Base-by-base conservation (phyloP, 768 basidiomycete species). In the Psilocybe sp. region DNA sequence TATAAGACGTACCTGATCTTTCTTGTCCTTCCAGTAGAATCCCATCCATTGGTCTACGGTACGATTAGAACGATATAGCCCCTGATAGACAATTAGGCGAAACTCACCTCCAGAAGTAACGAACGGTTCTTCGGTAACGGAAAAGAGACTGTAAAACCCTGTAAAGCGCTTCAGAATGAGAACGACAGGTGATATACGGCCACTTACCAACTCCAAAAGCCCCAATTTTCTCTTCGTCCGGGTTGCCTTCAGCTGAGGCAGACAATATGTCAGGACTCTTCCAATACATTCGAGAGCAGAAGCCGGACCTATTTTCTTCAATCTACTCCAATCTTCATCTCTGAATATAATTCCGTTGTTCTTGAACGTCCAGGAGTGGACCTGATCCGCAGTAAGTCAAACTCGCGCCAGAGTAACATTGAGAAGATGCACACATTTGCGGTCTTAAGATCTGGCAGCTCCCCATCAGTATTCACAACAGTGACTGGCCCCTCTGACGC, bases 11-110 rank as follows among this genome's bases (percentile, higher is more conserved):
- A 86, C 85, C 73, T 94, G 92, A 61, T 94, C 92, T 60, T 89
- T 91, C 59, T 87, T 88, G 60, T 89, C 90, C 63, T 92, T 94
- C 92, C 92, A 98, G 64, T 95, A 90, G 64, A 97, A 98, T 0
- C 85, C 87, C 93, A 96, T 96, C 83, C 92, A 93, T 61, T 89
- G 81, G 31, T 83, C 92, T 79, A 63, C 53, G 43, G 66, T 55
- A 19, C 36, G 52, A 16, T 44, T 35, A n/a, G n/a, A 51, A 28
- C 15, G 38, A 40, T 23, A 16, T 14, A 13, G 8, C 13, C 69
- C 50, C 8, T 33, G 46, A 51, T 58, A 45, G 58, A 64, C 48
- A 64, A 58, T 31, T 37, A 39, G 15, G 32, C 10, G 41, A 12
- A 11, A 47, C 64, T 44, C 63, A 86, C 87, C 81, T 71, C 89